phyloP scores from a whole-genome alignment of 257 asterid species.

The Solanum verrucosum region DNA sequence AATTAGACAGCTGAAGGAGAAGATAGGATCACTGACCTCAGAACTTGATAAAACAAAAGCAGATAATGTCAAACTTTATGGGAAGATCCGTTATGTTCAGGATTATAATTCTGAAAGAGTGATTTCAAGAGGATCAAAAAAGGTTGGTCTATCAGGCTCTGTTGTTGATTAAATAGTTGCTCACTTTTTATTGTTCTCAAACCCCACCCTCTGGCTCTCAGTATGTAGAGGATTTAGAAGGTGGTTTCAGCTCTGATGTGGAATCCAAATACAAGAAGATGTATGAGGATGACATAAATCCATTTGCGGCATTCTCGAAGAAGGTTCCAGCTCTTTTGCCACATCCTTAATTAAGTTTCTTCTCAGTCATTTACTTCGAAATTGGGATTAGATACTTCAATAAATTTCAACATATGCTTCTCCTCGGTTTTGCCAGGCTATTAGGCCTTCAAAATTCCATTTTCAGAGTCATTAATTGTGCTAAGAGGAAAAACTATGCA shows the following conservation, averaged over 20 bases:
- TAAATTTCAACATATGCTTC: not conserved
- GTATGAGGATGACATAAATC: slow-evolving; percentile 96
- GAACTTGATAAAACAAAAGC: slow-evolving; percentile 96
- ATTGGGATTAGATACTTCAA: not conserved
- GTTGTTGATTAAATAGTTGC: not conserved
- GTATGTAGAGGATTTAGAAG: slow-evolving; percentile 89
- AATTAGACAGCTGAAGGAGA: slow-evolving; percentile 87
- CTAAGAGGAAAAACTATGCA: not conserved
- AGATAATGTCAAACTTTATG: slow-evolving; percentile 94
- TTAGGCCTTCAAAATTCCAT: not conserved
- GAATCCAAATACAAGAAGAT: slow-evolving; percentile 98
- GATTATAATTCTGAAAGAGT: slow-evolving; percentile 97
- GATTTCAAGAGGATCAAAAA: slow-evolving; percentile 92
- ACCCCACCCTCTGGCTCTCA: slow-evolving; percentile 25
- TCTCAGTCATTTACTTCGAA: not conserved
- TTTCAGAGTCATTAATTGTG: not conserved
- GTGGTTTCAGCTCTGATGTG: slow-evolving; percentile 94
- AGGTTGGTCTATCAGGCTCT: slow-evolving; percentile 43
- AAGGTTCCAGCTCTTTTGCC: slow-evolving; percentile 38
- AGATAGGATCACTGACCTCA: slow-evolving; percentile 60
- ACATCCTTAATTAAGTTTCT: not conserved
- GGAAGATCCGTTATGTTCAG: slow-evolving; percentile 95
- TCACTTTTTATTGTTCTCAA: slow-evolving; percentile 8
- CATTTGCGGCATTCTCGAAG: slow-evolving; percentile 96
- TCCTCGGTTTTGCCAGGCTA: not conserved